These are phyloP conservation scores for Backusella tuberculispora DNA, from an alignment of 192 early-diverging fungal genomes.

Conservation along the genomic window DNA sequence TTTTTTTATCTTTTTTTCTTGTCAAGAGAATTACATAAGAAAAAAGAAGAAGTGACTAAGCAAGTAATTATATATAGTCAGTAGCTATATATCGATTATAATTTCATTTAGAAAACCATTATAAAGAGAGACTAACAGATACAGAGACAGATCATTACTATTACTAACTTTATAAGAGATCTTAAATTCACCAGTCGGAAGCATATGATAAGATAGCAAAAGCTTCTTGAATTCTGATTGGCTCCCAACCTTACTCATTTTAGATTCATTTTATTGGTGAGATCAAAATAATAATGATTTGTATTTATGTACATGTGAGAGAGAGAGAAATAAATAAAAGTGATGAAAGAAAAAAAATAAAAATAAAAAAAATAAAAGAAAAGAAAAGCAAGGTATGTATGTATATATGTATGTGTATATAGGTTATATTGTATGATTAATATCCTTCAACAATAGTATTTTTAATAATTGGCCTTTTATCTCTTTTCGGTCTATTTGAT, in stretches of 20 bases:
- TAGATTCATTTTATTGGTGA: conserved; percentile 5
- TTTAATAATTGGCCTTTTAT: conserved; percentile 34
- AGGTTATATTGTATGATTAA: neutral
- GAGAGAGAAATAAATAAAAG: neutral
- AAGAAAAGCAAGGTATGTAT: neutral
- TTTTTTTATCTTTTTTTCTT: neutral
- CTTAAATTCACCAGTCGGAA: conserved; percentile 10
- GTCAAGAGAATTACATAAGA: neutral
- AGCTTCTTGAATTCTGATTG: neutral
- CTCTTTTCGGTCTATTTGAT: conserved; percentile 46
- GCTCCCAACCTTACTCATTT: neutral
- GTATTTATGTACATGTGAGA: too few relatives aligned
- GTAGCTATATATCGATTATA: too few relatives aligned
- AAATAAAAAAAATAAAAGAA: neutral
- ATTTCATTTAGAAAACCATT: too few relatives aligned
- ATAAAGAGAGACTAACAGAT: too few relatives aligned
- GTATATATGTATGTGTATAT: neutral
- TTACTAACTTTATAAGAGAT: neutral
- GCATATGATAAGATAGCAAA: conserved; percentile 6
- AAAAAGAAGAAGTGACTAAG: too few relatives aligned
- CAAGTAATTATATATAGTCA: too few relatives aligned
- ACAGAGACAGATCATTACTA: neutral
- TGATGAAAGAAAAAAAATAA: too few relatives aligned
- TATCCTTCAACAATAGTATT: conserved; percentile 35
- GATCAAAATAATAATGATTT: neutral